Percentiles rank a stretch among this genome's conserved stretches.
Evolutionary conservation across 345 rosid genomes (phyloP).

Genomic region (Hypericum perforatum): DNA sequence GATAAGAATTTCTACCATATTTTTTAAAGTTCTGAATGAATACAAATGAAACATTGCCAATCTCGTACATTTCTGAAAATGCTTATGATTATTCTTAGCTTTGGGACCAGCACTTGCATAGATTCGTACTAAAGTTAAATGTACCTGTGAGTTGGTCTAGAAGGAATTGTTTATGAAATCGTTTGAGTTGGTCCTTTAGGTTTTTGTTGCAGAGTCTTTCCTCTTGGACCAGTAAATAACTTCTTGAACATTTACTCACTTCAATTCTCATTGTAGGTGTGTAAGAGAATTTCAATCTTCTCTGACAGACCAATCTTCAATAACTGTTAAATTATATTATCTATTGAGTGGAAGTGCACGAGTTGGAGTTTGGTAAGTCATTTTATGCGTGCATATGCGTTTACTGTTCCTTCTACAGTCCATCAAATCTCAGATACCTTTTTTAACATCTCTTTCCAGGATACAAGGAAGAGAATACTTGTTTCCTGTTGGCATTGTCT

Average conservation of each 20-base stretch:
- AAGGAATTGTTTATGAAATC: no score
- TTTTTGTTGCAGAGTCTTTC: background rate
- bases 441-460: conserved; percentile 36
- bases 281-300: conserved; percentile 72
- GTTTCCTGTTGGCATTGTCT: conserved; percentile 80
- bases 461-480: conserved; percentile 73
- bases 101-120: no score
- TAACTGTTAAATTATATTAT: conserved; percentile 72
- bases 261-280: conserved; percentile 44
- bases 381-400: conserved; percentile 8
- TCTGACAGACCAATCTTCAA: conserved; percentile 32
- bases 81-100: no score
- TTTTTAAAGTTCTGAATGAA: no score
- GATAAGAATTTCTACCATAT: no score
- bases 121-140: no score
- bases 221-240: conserved; percentile 1
- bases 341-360: conserved; percentile 91
- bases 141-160: no score
- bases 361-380: conserved; percentile 85
- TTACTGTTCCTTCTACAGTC: background rate
- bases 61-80: no score
- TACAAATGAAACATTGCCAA: no score
- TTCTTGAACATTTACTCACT: conserved; percentile 1
- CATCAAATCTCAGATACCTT: background rate
- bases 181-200: no score